Percentiles rank a stretch among this genome's conserved stretches.
These are phyloP conservation scores for Cardamine resedifolia DNA, from an alignment of 345 rosid genomes.

Conservation along the genomic window DNA sequence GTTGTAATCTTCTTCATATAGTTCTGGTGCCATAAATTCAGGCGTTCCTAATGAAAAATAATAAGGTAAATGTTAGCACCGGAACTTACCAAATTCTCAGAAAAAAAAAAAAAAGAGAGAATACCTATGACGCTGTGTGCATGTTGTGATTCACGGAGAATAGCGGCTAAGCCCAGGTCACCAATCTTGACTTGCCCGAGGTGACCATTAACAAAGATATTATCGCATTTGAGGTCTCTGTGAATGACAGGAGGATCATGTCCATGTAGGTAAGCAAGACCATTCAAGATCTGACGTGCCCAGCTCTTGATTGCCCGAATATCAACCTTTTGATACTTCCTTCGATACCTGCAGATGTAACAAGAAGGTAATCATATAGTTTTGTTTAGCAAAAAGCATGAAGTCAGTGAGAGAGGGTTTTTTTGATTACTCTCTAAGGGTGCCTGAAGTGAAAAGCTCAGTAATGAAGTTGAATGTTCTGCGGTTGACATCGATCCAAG, in stretches of 20 bases:
- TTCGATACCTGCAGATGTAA: constrained; percentile 58
- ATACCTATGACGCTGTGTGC: constrained; percentile 93
- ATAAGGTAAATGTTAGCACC: neutral
- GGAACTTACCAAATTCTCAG: neutral
- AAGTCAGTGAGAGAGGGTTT: neutral
- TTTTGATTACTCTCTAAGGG: constrained; percentile 66
- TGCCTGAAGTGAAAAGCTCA: constrained; percentile 93
- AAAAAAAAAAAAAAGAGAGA: neutral
- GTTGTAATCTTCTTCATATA: constrained; percentile 92
- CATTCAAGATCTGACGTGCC: constrained; percentile 82
- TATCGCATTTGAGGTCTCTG: constrained; percentile 92
- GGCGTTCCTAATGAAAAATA: constrained; percentile 68
- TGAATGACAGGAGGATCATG: constrained; percentile 94
- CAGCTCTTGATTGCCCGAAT: constrained; percentile 82
- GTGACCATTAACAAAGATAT: constrained; percentile 93
- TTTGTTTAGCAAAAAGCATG: neutral
- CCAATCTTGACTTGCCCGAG: constrained; percentile 94
- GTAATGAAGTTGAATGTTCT: constrained; percentile 92
- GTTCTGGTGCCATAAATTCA: constrained; percentile 98
- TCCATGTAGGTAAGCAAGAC: constrained; percentile 69
- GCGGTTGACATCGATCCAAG: constrained; percentile 76
- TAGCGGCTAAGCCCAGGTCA: constrained; percentile 86
- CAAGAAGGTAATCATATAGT: no score
- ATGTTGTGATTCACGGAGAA: constrained; percentile 66
- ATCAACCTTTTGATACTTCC: constrained; percentile 58